Base-by-base conservation (phyloP, 2,329 filamentous ascomycete genomes). In the Epichloe coenophiala region DNA sequence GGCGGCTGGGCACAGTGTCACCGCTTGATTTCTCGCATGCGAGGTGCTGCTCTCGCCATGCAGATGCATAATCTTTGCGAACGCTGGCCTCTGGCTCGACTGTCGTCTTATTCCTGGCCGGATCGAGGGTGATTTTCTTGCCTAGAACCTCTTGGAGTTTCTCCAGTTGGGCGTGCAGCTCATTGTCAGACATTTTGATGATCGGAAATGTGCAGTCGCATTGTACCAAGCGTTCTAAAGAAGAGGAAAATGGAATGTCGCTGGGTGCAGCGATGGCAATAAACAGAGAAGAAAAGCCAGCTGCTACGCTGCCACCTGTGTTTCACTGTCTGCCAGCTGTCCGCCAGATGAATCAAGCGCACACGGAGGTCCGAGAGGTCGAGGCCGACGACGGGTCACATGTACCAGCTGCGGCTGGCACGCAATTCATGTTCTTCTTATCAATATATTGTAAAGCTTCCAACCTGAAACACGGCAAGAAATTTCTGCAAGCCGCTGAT, bases 61-160 rank as follows among this genome's bases (percentile, higher is more conserved):
- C 31, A 15, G 17, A 40, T 13, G 17, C 6, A 2, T 11, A 21
- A 23, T 4, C 38, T 3, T 21, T 23, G n/a, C 17, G 15, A 35
- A 13, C 19, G 37, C 42, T n/a, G 37, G n/a, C 23, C 5, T 45
- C 42, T 19, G 35, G 35, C 38, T 41, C 35, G 9, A 13, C 6
- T 12, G 12, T 46, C 42, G 37, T n/a, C 13, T 27, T 13, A n/a
- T 37, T n/a, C 19, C 39, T 40, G 12, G 40, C 27, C 2, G 50
- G 45, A 8, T 51, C 45, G 21, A 57, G 36, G 27, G 45, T 51
- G 12, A 56, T 48, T 5, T 33, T 46, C 27, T 51, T 51, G 41
- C 53, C 55, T n/a, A 56, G 45, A 17, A 56, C 31, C 13, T 51
- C 37, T 42, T 58, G 55, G 17, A 58, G 52, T 44, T 51, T 53